Percentiles rank a stretch among this genome's conserved stretches.
Evolutionary conservation across 805 yeast species (phyloP).

Genomic region (Candida hispaniensis): DNA sequence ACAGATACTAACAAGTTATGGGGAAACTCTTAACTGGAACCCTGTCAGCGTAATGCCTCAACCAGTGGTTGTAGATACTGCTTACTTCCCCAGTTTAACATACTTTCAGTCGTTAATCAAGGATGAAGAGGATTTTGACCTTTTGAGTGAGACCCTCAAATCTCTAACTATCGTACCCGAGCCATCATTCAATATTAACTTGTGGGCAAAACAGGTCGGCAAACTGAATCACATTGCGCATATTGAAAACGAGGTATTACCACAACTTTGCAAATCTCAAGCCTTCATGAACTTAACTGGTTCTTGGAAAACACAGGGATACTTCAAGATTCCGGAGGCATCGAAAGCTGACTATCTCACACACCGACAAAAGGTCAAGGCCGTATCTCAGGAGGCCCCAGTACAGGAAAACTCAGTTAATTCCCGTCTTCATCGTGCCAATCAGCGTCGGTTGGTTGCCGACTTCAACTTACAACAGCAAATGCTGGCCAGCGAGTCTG

Average conservation of each 20-base stretch:
- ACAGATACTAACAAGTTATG: slow-evolving; percentile 22
- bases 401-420: slow-evolving; percentile 34
- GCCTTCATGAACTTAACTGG: slow-evolving; percentile 33
- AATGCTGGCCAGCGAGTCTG: slow-evolving; percentile 55
- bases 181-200: no score
- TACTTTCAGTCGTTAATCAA: slow-evolving; percentile 44
- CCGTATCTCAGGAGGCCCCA: slow-evolving; percentile 1
- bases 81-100: slow-evolving; percentile 34
- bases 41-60: slow-evolving; percentile 43
- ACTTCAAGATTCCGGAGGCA: slow-evolving; percentile 57
- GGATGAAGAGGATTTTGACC: slow-evolving; percentile 62
- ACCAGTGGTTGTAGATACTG: slow-evolving; percentile 43
- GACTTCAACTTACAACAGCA: slow-evolving; percentile 75
- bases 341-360: slow-evolving; percentile 69
- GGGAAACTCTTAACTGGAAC: slow-evolving; percentile 23
- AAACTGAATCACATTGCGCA: slow-evolving; percentile 20
- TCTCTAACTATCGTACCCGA: no score
- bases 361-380: slow-evolving; percentile 55
- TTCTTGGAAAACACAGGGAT: slow-evolving; percentile 64
- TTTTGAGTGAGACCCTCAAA: slow-evolving; percentile 40
- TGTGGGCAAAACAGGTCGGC: no score
- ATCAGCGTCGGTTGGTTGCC: slow-evolving; percentile 78
- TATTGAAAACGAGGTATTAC: slow-evolving; percentile 18
- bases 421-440: slow-evolving; percentile 77
- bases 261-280: slow-evolving; percentile 34